Evolutionary conservation across 2,329 filamentous ascomycete genomes (phyloP).

Genomic region (Coniochaeta pulveracea): DNA sequence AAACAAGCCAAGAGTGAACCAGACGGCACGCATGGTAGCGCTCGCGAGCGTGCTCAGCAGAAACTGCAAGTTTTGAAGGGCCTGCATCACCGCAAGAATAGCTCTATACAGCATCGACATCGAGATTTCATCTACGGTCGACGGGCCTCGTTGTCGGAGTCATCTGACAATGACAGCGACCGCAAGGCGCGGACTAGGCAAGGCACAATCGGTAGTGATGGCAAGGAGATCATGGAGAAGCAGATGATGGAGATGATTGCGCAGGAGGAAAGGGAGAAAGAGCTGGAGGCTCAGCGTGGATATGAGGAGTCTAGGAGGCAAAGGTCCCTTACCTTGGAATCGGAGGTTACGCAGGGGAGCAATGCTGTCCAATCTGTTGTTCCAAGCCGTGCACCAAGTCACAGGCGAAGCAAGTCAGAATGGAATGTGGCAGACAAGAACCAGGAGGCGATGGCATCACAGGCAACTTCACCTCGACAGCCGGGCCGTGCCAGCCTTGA

Average conservation of each 20-base stretch:
- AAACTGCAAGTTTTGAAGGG: slow-evolving; percentile 46
- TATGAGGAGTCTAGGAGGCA: slow-evolving; percentile 8
- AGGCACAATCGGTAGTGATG: slow-evolving; percentile 35
- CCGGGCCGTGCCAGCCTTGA: slow-evolving; percentile 34
- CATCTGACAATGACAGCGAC: slow-evolving; percentile 46
- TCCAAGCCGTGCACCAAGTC: slow-evolving; percentile 15
- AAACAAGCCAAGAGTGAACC: slow-evolving; percentile 23
- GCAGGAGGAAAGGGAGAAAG: slow-evolving; percentile 35
- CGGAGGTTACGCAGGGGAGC: slow-evolving; percentile 15
- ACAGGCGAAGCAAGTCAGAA: slow-evolving; percentile 27
- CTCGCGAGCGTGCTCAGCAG: slow-evolving; percentile 47
- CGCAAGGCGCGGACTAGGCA: slow-evolving; percentile 26
- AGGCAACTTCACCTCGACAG: slow-evolving; percentile 18
- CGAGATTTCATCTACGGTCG: slow-evolving; percentile 42
- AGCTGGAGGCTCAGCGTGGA: slow-evolving; percentile 18
- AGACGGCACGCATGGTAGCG: slow-evolving; percentile 35
- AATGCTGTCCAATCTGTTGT: slow-evolving; percentile 14
- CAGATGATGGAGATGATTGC: slow-evolving; percentile 52
- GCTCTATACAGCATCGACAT: slow-evolving; percentile 36
- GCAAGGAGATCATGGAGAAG: slow-evolving; percentile 44
- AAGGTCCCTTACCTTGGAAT: slow-evolving; percentile 1
- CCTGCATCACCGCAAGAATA: slow-evolving; percentile 41
- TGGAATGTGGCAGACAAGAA: slow-evolving; percentile 25
- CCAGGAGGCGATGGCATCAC: slow-evolving; percentile 9
- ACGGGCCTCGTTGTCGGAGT: slow-evolving; percentile 45